Percentiles rank a stretch among this genome's conserved stretches.
phyloP scores from a whole-genome alignment of 305 asterid genomes.

The Monarda citriodora region DNA sequence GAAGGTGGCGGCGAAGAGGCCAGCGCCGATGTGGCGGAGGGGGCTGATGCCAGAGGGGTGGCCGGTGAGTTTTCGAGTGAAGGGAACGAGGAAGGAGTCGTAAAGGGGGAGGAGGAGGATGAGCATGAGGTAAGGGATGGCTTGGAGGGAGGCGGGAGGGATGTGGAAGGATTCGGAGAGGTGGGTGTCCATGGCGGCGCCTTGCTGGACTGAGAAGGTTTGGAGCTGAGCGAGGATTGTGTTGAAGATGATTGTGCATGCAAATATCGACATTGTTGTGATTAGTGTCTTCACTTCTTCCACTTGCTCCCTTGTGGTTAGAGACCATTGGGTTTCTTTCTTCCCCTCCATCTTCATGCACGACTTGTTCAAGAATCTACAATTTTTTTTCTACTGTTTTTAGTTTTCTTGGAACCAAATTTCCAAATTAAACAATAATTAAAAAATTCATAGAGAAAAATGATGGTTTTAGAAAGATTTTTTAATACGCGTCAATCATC shows the following conservation, averaged over 20 bases:
- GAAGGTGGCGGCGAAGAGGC: constrained; percentile 77
- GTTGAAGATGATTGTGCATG: constrained; percentile 94
- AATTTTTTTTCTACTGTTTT: no score
- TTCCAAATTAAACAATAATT: no score
- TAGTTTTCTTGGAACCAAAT: no score
- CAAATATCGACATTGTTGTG: constrained; percentile 76
- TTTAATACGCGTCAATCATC: no score
- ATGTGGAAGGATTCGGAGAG: constrained; percentile 58
- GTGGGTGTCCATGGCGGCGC: constrained; percentile 71
- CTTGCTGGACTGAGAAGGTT: constrained; percentile 97
- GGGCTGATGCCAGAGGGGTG: constrained; percentile 72
- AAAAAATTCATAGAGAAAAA: no score
- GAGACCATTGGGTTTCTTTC: constrained; percentile 62
- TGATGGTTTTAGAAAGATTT: no score
- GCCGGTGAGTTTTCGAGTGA: constrained; percentile 67
- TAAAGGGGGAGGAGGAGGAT: constrained; percentile 83
- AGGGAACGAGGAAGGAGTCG: constrained; percentile 77
- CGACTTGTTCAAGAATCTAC: constrained; percentile 92
- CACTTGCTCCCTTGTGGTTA: constrained; percentile 69
- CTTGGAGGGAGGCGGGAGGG: constrained; percentile 97
- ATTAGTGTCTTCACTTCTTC: constrained; percentile 82
- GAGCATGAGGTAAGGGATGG: constrained; percentile 90
- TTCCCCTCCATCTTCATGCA: constrained; percentile 45
- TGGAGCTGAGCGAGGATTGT: constrained; percentile 90
- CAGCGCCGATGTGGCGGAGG: constrained; percentile 70